A percentile compares a stretch with the other conserved stretches of the same genome.
phyloP scores from a whole-genome alignment of 2,329 filamentous ascomycete species.

The Cercospora sp. region DNA sequence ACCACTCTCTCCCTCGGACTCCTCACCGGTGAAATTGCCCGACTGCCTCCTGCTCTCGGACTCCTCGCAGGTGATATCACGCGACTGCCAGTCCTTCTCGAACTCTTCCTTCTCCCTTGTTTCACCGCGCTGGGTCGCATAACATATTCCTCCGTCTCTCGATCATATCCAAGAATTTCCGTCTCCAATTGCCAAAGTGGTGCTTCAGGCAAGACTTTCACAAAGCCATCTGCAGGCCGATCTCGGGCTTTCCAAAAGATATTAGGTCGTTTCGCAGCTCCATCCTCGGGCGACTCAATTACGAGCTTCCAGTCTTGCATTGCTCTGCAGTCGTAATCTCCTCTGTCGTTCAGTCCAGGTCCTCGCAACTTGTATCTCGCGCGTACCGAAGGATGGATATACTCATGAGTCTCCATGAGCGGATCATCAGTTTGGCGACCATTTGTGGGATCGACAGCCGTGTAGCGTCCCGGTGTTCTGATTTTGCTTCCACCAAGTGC shows the following conservation, averaged over 20 bases:
- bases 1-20: constrained; percentile 7
- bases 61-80: constrained; percentile 3
- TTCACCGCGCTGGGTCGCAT: constrained; percentile 29
- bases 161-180: constrained; percentile 46
- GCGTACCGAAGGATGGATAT: constrained; percentile 54
- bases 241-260: constrained; percentile 47
- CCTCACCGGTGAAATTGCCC: constrained; percentile 3
- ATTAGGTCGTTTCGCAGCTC: constrained; percentile 40
- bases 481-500: constrained; percentile 48
- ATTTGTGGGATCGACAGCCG: constrained; percentile 47
- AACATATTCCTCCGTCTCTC: constrained; percentile 46
- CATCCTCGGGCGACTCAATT: constrained; percentile 45
- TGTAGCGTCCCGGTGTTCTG: constrained; percentile 52
- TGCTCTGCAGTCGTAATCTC: constrained; percentile 48
- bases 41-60: background rate
- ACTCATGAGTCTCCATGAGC: constrained; percentile 53
- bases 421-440: constrained; percentile 47
- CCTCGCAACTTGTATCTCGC: constrained; percentile 49
- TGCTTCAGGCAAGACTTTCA: constrained; percentile 47
- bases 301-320: constrained; percentile 51
- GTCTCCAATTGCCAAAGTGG: constrained; percentile 49
- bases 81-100: constrained; percentile 17
- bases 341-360: constrained; percentile 49
- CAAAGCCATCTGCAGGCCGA: constrained; percentile 41
- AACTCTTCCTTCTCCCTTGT: constrained; percentile 23